Conservation (phyloP, 805 yeast species). For the Candida nemodendra region DNA sequence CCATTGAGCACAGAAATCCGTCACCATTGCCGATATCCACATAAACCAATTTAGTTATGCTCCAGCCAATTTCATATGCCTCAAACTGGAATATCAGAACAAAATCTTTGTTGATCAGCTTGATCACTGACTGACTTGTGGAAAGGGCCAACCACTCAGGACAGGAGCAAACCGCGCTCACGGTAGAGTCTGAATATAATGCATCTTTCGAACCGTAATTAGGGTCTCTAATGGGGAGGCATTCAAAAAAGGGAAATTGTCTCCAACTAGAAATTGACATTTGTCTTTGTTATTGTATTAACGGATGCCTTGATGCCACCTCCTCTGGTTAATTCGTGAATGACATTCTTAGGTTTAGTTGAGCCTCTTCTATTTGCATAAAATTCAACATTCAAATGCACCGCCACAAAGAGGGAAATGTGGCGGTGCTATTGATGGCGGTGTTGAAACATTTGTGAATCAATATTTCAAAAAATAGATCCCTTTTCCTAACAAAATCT, state of each 20-base stretch:
- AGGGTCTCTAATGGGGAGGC: slow-evolving; percentile 84
- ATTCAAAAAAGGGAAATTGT: slow-evolving; percentile 84
- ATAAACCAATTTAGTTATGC: slow-evolving; percentile 55
- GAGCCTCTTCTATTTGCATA: no score
- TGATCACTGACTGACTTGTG: slow-evolving; percentile 49
- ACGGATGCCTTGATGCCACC: no score
- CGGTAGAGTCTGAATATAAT: slow-evolving; percentile 74
- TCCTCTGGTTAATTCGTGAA: no score
- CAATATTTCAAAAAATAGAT: no score
- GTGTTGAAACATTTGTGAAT: slow-evolving; percentile 14
- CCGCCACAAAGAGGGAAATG: no score
- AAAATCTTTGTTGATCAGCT: slow-evolving; percentile 53
- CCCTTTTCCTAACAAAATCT: no score
- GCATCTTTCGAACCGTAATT: slow-evolving; percentile 57
- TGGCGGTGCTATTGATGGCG: slow-evolving; percentile 6
- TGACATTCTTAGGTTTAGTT: no score
- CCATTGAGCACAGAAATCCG: slow-evolving; percentile 64
- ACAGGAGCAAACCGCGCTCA: slow-evolving; percentile 63
- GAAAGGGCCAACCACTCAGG: slow-evolving; percentile 60
- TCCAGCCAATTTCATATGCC: slow-evolving; percentile 66
- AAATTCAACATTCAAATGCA: no score
- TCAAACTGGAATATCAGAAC: slow-evolving; percentile 47
- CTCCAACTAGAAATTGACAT: slow-evolving; percentile 41
- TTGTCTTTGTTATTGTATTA: no score
- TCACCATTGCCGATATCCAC: slow-evolving; percentile 29